phyloP scores from a whole-genome alignment of 345 rosid species.

The Camelina neglecta region DNA sequence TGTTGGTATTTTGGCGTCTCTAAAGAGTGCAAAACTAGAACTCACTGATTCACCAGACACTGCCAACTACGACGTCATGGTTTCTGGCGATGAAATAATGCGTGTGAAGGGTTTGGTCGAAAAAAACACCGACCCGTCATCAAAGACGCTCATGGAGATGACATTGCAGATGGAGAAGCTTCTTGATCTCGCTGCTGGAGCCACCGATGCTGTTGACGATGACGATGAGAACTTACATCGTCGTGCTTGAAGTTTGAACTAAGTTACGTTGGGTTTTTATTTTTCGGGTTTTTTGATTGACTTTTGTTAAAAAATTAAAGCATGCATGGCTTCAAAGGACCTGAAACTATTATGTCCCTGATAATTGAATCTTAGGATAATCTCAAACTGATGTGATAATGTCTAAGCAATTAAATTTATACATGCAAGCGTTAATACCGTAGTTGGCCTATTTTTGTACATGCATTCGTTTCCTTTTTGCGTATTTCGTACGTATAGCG shows the following conservation, averaged over 20 bases:
- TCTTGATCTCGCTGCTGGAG: slow-evolving; percentile 41
- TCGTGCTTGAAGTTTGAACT: slow-evolving; percentile 30
- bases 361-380: slow-evolving; percentile 25
- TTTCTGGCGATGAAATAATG: slow-evolving; percentile 21
- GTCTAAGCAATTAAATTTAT: neutral
- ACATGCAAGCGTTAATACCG: neutral
- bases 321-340: slow-evolving; percentile 15
- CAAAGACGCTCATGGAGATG: slow-evolving; percentile 32
- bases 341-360: slow-evolving; percentile 2
- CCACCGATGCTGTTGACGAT: slow-evolving; percentile 37
- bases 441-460: neutral
- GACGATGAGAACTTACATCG: slow-evolving; percentile 31
- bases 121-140: slow-evolving; percentile 27
- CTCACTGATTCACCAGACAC: slow-evolving; percentile 35
- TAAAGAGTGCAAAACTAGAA: slow-evolving; percentile 25
- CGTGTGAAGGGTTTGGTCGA: slow-evolving; percentile 4
- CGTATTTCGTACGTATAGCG: no score
- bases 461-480: no score
- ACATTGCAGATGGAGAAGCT: slow-evolving; percentile 39
- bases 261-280: neutral
- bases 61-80: slow-evolving; percentile 41
- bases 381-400: neutral
- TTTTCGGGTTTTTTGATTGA: slow-evolving; percentile 18
- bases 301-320: slow-evolving; percentile 10
- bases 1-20: slow-evolving; percentile 31